Percentiles rank a stretch among this genome's conserved stretches.
Conservation (phyloP, 1,284 basidiomycete species). For the Hemileia vastatrix region DNA sequence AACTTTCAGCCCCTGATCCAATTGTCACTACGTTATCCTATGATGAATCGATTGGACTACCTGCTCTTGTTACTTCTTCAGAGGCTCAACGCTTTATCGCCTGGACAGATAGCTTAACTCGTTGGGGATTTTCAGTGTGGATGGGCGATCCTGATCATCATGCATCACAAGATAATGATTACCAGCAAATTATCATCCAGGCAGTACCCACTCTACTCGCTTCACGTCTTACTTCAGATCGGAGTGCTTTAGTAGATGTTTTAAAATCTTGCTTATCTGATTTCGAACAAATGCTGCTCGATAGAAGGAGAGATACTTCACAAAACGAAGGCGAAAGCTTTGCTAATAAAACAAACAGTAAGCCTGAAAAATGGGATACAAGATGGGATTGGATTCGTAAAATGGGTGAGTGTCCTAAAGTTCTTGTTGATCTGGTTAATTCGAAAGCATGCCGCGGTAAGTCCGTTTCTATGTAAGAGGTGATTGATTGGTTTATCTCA, state of each 20-base stretch:
- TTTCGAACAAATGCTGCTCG: too few species aligned
- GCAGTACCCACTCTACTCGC: too few species aligned
- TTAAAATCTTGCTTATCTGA: too few species aligned
- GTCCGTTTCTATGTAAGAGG: slow-evolving; percentile 27
- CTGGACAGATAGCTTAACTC: not conserved
- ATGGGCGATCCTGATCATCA: slow-evolving; percentile 1
- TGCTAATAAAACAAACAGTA: not conserved
- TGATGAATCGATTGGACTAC: slow-evolving; percentile 56
- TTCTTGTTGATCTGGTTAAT: slow-evolving; percentile 70
- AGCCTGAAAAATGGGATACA: slow-evolving; percentile 28
- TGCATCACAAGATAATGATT: not conserved
- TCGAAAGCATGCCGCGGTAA: slow-evolving; percentile 83
- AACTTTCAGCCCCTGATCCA: slow-evolving; percentile 52
- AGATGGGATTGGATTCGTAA: slow-evolving; percentile 58
- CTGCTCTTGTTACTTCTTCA: slow-evolving; percentile 44
- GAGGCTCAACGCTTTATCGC: not conserved
- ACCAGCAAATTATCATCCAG: slow-evolving; percentile 4
- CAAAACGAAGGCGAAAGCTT: too few species aligned
- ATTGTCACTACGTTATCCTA: slow-evolving; percentile 48
- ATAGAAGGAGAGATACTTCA: too few species aligned
- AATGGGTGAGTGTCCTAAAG: slow-evolving; percentile 65
- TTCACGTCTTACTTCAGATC: too few species aligned
- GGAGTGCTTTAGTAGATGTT: too few species aligned
- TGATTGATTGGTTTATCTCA: not conserved
- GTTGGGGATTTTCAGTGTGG: slow-evolving; percentile 13